Conservation (phyloP, 2,329 filamentous ascomycete genomes). For the Pestalotiopsis sp. region DNA sequence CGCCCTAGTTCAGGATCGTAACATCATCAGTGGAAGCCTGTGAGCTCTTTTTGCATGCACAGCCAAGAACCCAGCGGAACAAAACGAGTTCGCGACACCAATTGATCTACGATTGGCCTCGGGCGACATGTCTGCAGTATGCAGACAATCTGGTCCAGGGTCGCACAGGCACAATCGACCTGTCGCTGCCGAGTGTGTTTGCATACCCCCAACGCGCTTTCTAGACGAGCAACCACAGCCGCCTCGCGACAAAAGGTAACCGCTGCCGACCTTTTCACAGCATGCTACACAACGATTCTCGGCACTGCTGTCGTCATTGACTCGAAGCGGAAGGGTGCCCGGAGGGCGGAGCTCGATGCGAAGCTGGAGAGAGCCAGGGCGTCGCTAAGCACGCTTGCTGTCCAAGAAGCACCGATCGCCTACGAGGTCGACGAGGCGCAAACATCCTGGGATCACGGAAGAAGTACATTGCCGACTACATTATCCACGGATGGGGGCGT, state of each 20-base stretch:
- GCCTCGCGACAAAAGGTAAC: slow-evolving; percentile 52
- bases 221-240: slow-evolving; percentile 53
- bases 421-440: background rate
- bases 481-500: background rate
- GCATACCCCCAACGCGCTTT: slow-evolving; percentile 48
- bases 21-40: slow-evolving; percentile 2
- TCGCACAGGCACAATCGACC: slow-evolving; percentile 59
- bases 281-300: slow-evolving; percentile 69
- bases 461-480: background rate
- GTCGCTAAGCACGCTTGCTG: slow-evolving; percentile 43
- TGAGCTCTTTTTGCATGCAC: background rate
- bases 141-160: slow-evolving; percentile 70
- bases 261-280: slow-evolving; percentile 61
- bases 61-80: background rate
- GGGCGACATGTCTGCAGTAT: slow-evolving; percentile 50
- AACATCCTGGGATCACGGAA: background rate
- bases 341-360: slow-evolving; percentile 62
- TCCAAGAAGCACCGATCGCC: slow-evolving; percentile 28
- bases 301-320: slow-evolving; percentile 67
- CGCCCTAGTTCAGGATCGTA: background rate
- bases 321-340: slow-evolving; percentile 58
- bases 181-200: slow-evolving; percentile 67
- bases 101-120: slow-evolving; percentile 15
- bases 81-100: slow-evolving; percentile 14
- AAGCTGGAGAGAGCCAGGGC: slow-evolving; percentile 59